A percentile compares a stretch with the other conserved stretches of the same genome.
These are phyloP conservation scores for Medicago lupulina DNA, from an alignment of 306 rosid species.

Conservation along the genomic window DNA sequence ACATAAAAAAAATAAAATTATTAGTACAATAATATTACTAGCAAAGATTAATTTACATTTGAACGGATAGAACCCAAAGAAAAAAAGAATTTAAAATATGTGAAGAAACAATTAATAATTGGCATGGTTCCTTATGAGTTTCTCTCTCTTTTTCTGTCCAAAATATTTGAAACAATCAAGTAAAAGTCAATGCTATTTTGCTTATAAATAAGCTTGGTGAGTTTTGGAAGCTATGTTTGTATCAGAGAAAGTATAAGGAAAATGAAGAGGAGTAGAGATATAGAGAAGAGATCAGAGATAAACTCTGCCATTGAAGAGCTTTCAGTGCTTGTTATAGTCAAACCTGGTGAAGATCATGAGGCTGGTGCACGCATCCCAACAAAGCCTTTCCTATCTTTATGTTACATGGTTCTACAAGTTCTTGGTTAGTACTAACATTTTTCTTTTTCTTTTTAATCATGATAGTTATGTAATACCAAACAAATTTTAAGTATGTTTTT, in stretches of 20 bases:
- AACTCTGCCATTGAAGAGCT: constrained; percentile 75
- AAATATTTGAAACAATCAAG: constrained; percentile 32
- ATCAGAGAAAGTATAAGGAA: constrained; percentile 26
- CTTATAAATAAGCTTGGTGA: constrained; percentile 20
- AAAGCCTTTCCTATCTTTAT: constrained; percentile 75
- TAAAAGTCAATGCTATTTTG: constrained; percentile 41
- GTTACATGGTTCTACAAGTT: constrained; percentile 73
- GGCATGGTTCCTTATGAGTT: not conserved
- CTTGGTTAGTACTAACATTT: constrained; percentile 61
- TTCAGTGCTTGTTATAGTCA: constrained; percentile 51
- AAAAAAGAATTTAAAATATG: not conserved
- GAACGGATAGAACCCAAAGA: too few species aligned
- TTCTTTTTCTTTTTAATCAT: constrained; percentile 41
- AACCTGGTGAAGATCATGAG: constrained; percentile 46
- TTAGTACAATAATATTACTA: constrained; percentile 39
- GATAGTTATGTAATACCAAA: constrained; percentile 33
- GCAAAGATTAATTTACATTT: not conserved
- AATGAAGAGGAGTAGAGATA: constrained; percentile 59
- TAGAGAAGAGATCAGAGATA: constrained; percentile 69
- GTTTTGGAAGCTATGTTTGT: constrained; percentile 12
- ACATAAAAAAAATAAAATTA: constrained; percentile 14
- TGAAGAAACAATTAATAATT: constrained; percentile 28
- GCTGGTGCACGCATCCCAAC: constrained; percentile 58
- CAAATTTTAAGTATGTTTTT: constrained; percentile 34
- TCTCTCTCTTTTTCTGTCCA: not conserved